Evolutionary conservation across 306 rosid species (phyloP).

Genomic region (Citrullus colocynthis): DNA sequence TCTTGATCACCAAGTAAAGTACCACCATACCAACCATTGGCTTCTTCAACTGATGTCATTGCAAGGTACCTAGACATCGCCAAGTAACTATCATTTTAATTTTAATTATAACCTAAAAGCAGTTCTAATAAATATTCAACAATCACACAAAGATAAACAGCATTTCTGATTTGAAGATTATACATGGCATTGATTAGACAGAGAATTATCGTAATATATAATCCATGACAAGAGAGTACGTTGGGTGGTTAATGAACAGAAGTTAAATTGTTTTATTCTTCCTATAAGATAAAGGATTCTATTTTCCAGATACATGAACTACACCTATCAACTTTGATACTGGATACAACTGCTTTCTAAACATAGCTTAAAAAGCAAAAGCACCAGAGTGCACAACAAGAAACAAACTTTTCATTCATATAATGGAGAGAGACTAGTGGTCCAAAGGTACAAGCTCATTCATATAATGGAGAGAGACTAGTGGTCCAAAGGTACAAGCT

Average conservation of each 20-base stretch:
- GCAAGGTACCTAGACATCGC: conserved; percentile 51
- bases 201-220: background rate
- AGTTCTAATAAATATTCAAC: background rate
- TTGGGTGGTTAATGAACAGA: background rate
- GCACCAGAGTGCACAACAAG: background rate
- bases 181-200: background rate
- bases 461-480: no score
- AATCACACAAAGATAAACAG: background rate
- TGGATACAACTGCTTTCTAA: background rate
- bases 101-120: background rate
- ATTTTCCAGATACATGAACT: background rate
- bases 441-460: no score
- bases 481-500: no score
- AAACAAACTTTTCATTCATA: no score
- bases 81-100: background rate
- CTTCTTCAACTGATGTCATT: conserved; percentile 58
- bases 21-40: conserved; percentile 89
- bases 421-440: no score
- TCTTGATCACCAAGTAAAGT: conserved; percentile 73
- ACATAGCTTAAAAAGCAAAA: background rate
- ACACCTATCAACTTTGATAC: background rate
- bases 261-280: background rate
- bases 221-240: background rate
- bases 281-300: background rate
- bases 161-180: background rate